Evolutionary conservation across 129 eudicot species (phyloP), one percentile per base, ranked within the genome.

Genomic region (Tagetes patula): DNA sequence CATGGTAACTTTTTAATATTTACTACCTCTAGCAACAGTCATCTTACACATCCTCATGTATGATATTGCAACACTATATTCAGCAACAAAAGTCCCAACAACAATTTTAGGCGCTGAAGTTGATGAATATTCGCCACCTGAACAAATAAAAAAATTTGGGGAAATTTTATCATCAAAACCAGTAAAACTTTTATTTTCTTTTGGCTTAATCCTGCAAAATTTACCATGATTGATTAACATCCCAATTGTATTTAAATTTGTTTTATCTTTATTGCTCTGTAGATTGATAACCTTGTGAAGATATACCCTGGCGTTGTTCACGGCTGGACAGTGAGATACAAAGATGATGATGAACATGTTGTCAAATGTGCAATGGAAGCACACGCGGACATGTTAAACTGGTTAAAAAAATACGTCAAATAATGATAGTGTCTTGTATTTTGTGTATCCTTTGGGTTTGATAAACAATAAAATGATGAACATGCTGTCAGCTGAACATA

Each of bases 41-140:
- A 52, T 48, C 27, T 50, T 63, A 45, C 32, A 39, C 8, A 40
- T 33, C 42, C 66, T 75, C 67, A 40, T 41, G 34, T 33, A 20
- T 14, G 36, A 64, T 34, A 8, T 10, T 27, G 42, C 52, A 40
- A 30, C 39, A 4, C 20, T 32, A 6, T 47, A 9, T 33, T 31
- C 82, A 85, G 89, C 72, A 61, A 72, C 72, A n/a, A 75, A 77
- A 72, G 75, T 66, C 54, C 95, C 86, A 47, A 79, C 79, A 64
- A 83, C 95, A 4, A 69, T 88, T 8, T 62, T 85, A 60, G 91
- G 86, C 49, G 91, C 91, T 50, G 88, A 85, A 63, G 11, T 36
- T 10, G 91, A 88, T 75, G 14, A 65, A 1, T 3, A 8, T 45
- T 36, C 76, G 11, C 80, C 88, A 42, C 82, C 83, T 4, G 92